phyloP scores from a whole-genome alignment of 371 early-diverging fungal species.

The Mortierella sp. region DNA sequence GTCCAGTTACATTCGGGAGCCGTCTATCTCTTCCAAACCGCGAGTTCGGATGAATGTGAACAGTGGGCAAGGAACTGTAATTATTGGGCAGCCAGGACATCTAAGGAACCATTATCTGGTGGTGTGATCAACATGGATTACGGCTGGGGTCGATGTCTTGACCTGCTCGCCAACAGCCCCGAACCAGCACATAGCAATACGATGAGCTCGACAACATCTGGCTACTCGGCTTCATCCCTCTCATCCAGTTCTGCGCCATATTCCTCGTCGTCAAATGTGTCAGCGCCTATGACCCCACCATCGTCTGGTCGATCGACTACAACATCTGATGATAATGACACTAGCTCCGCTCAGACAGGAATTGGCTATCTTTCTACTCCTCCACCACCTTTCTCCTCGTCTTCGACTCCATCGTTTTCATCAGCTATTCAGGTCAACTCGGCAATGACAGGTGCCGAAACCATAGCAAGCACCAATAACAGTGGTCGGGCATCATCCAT shows the following conservation, averaged over 20 bases:
- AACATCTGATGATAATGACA: no score
- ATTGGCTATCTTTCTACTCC: no score
- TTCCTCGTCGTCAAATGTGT: neutral
- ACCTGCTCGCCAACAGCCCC: slow-evolving; percentile 8
- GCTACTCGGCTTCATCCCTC: neutral
- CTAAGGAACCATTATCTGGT: slow-evolving; percentile 87
- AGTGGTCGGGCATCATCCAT: no score
- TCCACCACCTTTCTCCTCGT: no score
- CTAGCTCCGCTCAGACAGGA: no score
- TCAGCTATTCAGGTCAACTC: slow-evolving; percentile 9
- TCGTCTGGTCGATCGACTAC: no score
- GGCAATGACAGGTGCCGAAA: slow-evolving; percentile 11
- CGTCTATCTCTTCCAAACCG: slow-evolving; percentile 84
- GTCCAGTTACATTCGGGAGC: slow-evolving; percentile 82
- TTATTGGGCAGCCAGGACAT: slow-evolving; percentile 91
- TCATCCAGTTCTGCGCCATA: neutral
- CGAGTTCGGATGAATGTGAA: slow-evolving; percentile 68
- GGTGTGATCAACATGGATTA: slow-evolving; percentile 88
- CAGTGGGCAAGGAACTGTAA: slow-evolving; percentile 90
- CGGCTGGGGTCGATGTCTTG: slow-evolving; percentile 84
- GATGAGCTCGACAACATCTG: slow-evolving; percentile 1
- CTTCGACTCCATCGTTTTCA: no score
- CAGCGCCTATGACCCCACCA: neutral
- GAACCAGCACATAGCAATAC: neutral
- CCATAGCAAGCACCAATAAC: neutral